Conservation (phyloP, 345 rosid genomes). For the Nasturtium officinale region DNA sequence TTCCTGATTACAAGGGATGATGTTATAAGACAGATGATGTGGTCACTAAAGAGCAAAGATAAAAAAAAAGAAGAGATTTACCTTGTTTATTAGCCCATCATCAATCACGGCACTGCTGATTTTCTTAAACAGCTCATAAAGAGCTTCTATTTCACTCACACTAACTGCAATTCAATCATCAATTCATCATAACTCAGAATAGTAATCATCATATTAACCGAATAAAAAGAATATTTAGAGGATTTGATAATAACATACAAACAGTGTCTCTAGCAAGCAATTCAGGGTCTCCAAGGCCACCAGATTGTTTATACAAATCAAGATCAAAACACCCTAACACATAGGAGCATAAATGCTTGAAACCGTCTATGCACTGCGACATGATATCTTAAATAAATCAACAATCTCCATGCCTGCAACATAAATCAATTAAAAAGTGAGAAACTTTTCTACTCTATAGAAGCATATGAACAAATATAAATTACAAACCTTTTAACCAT, state of each 20-base stretch:
- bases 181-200: constrained; percentile 20
- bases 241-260: constrained; percentile 56
- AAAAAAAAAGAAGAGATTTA: too few species aligned
- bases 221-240: neutral
- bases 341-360: constrained; percentile 63
- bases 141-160: constrained; percentile 98
- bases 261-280: constrained; percentile 95
- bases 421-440: constrained; percentile 24
- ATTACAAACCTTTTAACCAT: constrained; percentile 61
- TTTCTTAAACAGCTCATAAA: constrained; percentile 97
- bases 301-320: constrained; percentile 69
- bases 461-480: constrained; percentile 5
- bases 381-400: constrained; percentile 67
- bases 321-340: constrained; percentile 78
- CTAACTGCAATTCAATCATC: constrained; percentile 61
- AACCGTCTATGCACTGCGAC: constrained; percentile 86
- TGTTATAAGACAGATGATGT: neutral
- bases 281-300: constrained; percentile 93
- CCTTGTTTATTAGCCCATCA: constrained; percentile 97
- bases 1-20: constrained; percentile 55
- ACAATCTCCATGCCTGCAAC: constrained; percentile 74
- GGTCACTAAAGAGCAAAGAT: neutral
- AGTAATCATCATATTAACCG: neutral
- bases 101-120: constrained; percentile 99
- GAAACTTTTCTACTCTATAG: constrained; percentile 7